Conservation (phyloP, 2,329 filamentous ascomycete genomes). For the Epichloe aotearoae region DNA sequence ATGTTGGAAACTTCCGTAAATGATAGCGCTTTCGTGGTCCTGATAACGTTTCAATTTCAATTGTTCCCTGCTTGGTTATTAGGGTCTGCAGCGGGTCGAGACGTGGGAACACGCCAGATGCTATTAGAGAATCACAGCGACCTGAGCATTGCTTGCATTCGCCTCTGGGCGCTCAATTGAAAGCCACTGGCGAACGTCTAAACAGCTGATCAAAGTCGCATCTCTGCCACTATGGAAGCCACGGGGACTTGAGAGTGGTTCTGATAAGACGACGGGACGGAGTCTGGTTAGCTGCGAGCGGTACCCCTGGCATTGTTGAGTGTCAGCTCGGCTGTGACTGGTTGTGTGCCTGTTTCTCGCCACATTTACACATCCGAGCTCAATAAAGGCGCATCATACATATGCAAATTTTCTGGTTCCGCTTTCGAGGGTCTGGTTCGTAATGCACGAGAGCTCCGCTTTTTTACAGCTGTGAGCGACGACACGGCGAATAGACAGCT, state of each 20-base stretch:
- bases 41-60: not conserved
- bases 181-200: too few species aligned
- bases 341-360: not conserved
- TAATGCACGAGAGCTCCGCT: not conserved
- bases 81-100: too few species aligned
- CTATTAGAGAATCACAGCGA: not conserved
- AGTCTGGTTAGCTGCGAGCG: not conserved
- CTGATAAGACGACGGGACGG: not conserved
- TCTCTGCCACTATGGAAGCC: too few species aligned
- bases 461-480: not conserved
- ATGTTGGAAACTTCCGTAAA: not conserved
- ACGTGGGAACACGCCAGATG: too few species aligned
- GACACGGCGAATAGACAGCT: not conserved
- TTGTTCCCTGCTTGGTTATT: too few species aligned
- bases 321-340: not conserved
- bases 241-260: not conserved
- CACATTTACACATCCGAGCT: slow-evolving; percentile 1
- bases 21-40: not conserved
- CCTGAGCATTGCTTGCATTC: too few species aligned
- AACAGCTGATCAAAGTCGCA: too few species aligned
- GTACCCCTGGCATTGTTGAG: not conserved
- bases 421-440: not conserved
- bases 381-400: not conserved
- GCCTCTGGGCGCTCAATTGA: too few species aligned
- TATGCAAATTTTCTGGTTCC: not conserved